phyloP scores from a whole-genome alignment of 768 basidiomycete species.

The Clathrus columnatus region DNA sequence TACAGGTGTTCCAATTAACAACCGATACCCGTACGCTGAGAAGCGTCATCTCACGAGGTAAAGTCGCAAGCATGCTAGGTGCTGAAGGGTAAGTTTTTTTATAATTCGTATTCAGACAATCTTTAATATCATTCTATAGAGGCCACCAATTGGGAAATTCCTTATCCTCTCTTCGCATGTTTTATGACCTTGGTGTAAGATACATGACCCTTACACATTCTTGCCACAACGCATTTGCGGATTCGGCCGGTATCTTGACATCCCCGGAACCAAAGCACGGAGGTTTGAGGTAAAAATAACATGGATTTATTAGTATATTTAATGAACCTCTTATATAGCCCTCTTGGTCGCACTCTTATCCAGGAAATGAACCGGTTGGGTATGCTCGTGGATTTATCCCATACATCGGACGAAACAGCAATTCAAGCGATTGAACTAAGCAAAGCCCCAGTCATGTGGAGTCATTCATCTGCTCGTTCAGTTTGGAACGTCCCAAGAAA shows the following conservation, averaged over 20 bases:
- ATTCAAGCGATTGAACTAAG: constrained; percentile 54
- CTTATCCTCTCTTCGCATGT: constrained; percentile 70
- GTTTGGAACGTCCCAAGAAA: constrained; percentile 75
- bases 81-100: constrained; percentile 66
- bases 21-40: constrained; percentile 45
- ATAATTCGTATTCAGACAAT: background rate
- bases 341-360: constrained; percentile 63
- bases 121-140: constrained; percentile 28
- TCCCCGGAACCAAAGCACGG: constrained; percentile 50
- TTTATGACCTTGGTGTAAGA: constrained; percentile 80
- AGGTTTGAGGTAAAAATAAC: constrained; percentile 47
- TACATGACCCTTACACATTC: constrained; percentile 83
- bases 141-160: constrained; percentile 93
- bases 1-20: constrained; percentile 60
- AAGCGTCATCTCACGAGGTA: constrained; percentile 52
- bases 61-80: constrained; percentile 84
- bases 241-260: constrained; percentile 59
- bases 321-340: constrained; percentile 27
- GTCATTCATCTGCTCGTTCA: constrained; percentile 79
- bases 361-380: constrained; percentile 93
- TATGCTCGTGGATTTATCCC: constrained; percentile 84
- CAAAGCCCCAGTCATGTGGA: constrained; percentile 85
- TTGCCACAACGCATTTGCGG: constrained; percentile 88
- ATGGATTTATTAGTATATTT: background rate
- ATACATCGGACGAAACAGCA: constrained; percentile 87